Conservation (phyloP, 1,284 basidiomycete species). For the Paramarasmius palmivorus region DNA sequence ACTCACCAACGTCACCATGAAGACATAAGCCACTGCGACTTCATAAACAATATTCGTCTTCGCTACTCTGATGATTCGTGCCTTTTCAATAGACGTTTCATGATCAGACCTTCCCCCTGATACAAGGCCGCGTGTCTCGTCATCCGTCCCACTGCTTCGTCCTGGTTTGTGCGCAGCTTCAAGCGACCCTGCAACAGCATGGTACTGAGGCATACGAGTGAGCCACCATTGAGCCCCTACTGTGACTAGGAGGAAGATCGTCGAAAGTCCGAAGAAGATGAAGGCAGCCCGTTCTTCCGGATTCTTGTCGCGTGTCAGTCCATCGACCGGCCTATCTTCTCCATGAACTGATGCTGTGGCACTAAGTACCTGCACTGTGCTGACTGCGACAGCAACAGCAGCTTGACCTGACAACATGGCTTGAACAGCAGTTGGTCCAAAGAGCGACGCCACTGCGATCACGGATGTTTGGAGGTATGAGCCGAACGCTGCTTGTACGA, state of each 20-base stretch:
- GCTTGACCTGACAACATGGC: constrained; percentile 76
- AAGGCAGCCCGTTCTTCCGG: constrained; percentile 67
- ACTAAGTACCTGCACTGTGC: constrained; percentile 66
- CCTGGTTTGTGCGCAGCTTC: constrained; percentile 31
- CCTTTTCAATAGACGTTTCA: constrained; percentile 31
- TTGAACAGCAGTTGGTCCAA: constrained; percentile 69
- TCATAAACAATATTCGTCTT: constrained; percentile 71
- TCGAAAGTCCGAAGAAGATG: constrained; percentile 71
- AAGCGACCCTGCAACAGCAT: constrained; percentile 44
- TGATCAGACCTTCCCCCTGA: constrained; percentile 26
- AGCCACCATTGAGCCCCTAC: constrained; percentile 57
- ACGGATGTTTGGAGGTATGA: constrained; percentile 72
- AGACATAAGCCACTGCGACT: constrained; percentile 74
- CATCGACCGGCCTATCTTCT: constrained; percentile 30
- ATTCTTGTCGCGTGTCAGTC: constrained; percentile 31
- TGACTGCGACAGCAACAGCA: constrained; percentile 73
- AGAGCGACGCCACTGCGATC: constrained; percentile 70
- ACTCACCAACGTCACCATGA: constrained; percentile 78
- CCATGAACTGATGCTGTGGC: constrained; percentile 54
- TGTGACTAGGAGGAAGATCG: constrained; percentile 59
- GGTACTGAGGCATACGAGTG: constrained; percentile 57
- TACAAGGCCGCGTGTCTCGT: constrained; percentile 37
- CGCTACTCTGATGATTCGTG: constrained; percentile 53
- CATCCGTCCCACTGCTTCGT: constrained; percentile 23
- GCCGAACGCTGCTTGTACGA: constrained; percentile 55